Evolutionary conservation across 371 early-diverging fungal genomes (phyloP), one percentile per base, ranked within the genome.

Genomic region (Lichtheimia corymbifera): DNA sequence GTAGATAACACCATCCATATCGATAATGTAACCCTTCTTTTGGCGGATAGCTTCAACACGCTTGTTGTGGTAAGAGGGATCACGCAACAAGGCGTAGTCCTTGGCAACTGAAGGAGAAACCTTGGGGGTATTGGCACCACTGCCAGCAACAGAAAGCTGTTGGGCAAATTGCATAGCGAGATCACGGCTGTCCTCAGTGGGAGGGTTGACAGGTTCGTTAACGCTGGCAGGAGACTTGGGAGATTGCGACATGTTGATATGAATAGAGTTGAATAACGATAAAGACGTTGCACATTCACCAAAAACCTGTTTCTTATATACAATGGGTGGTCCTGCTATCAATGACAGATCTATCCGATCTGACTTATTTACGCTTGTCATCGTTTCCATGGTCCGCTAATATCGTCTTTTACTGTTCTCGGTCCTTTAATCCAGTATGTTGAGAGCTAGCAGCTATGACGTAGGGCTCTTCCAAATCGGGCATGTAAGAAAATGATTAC

Each of bases 1-100:
- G 59, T 88, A 88, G 58, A 88, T 83, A 44, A 88, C 88, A 66
- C 88, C 88, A 69, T 88, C 86, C 86, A 88, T 88, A 75, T 88
- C 86, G 67, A 82, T 80, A 52, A 85, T 84, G 65, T 77, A 88
- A 22, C 80, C 86, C 72, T 85, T 79, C 73, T 85, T 88, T 64
- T 67, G 62, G 55, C 85, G 85, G 63, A 88, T 83, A 41, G 64
- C 63, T 45, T 79, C 80, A 25, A 87, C 67, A 51, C 84, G 78
- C 55, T 78, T 73, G 15, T 41, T 77, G 58, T 82, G 82, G 43
- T 70, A 66, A 14, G 64, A 72, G 35, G 77, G 76, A 59, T 77
- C 73, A 28, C 70, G 68, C 50, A 82, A 59, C 51, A 77, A 67
- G 18, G 81, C 77, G 65, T 66, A 72, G 52, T 77, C 78, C 61